phyloP scores from a whole-genome alignment of 75 land plant genomes.

The Pinus taeda region DNA sequence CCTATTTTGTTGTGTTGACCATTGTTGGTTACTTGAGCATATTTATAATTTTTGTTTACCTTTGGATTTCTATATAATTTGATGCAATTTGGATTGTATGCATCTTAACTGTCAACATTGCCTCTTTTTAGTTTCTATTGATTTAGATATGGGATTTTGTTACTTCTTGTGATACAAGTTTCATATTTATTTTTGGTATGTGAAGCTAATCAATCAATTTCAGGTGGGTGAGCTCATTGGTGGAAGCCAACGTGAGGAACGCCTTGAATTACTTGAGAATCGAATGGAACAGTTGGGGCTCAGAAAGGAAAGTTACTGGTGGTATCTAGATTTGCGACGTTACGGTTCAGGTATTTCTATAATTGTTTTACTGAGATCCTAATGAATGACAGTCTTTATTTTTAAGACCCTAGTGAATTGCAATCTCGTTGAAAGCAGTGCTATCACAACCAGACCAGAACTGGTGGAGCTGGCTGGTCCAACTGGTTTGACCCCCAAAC shows the following conservation, averaged over 20 bases:
- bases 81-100: not conserved
- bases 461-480: too few species aligned
- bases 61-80: not conserved
- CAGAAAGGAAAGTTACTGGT: constrained; percentile 84
- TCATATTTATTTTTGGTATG: not conserved
- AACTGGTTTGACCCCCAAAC: too few species aligned
- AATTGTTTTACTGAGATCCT: constrained; percentile 1
- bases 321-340: constrained; percentile 98
- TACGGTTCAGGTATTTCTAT: constrained; percentile 84
- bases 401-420: not conserved
- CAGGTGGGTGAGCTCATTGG: constrained; percentile 99
- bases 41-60: not conserved
- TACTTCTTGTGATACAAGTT: not conserved
- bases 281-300: constrained; percentile 87
- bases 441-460: too few species aligned
- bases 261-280: constrained; percentile 71
- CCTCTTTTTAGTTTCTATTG: not conserved
- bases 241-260: constrained; percentile 99
- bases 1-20: not conserved
- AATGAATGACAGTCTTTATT: not conserved
- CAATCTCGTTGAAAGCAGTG: not conserved
- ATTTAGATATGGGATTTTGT: not conserved
- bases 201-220: constrained; percentile 3
- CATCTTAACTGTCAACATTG: not conserved
- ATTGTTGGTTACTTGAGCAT: not conserved